Conservation (phyloP, 164 flowering plant genomes). For the Vitis cinerea region DNA sequence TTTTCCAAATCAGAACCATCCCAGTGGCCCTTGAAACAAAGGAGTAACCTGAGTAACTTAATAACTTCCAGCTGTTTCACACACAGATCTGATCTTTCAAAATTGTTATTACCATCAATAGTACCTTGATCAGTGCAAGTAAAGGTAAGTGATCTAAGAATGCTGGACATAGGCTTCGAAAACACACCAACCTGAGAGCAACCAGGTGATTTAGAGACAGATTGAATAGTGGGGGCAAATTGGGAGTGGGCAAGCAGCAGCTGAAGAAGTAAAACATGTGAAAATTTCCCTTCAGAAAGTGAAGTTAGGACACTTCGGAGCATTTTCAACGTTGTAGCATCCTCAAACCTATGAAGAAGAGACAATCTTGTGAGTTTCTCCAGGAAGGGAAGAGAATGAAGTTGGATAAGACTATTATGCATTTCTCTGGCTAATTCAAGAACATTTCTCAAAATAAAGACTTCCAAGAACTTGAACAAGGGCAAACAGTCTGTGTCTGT, state of each 20-base stretch:
- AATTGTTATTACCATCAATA: conserved; percentile 14
- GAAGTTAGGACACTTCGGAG: conserved; percentile 43
- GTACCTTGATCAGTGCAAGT: conserved; percentile 20
- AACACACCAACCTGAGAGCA: conserved; percentile 38
- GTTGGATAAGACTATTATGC: conserved; percentile 32
- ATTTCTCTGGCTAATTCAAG: conserved; percentile 40
- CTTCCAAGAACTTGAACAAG: conserved; percentile 59
- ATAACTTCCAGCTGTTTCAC: conserved; percentile 59
- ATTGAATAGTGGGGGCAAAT: conserved; percentile 52
- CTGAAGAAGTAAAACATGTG: conserved; percentile 41
- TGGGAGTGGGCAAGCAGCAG: conserved; percentile 82
- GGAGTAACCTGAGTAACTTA: conserved; percentile 64
- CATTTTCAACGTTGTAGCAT: conserved; percentile 55
- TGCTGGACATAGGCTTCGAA: conserved; percentile 63
- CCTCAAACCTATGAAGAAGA: conserved; percentile 78
- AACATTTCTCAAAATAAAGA: conserved; percentile 53
- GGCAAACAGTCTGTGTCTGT: conserved; percentile 17
- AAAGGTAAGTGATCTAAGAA: conserved; percentile 45
- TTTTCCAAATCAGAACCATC: conserved; percentile 26
- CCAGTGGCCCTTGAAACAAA: conserved; percentile 27
- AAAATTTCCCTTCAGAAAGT: conserved; percentile 44
- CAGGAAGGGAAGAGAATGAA: conserved; percentile 54
- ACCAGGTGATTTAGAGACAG: conserved; percentile 27
- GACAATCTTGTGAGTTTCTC: conserved; percentile 52
- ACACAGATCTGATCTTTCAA: conserved; percentile 15